phyloP scores from a whole-genome alignment of 2,329 filamentous ascomycete genomes.

The Sporothrix sp. region DNA sequence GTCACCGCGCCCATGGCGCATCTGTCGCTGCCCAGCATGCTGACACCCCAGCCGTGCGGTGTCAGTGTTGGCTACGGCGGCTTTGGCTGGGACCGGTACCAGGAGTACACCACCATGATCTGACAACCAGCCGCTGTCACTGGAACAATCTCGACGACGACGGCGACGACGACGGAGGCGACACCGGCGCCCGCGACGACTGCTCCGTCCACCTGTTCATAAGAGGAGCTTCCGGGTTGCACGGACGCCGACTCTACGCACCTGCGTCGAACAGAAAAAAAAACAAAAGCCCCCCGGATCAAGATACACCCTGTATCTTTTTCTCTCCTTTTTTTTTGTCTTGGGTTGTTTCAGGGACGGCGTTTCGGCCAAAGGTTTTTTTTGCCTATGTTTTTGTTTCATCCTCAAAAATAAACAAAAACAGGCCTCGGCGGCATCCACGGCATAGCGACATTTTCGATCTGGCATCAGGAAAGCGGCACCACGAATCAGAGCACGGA shows the following conservation, averaged over 20 bases:
- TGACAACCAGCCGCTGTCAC: conserved; percentile 54
- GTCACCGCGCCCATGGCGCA: conserved; percentile 64
- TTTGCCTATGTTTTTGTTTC: not conserved
- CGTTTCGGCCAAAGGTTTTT: conserved; percentile 13
- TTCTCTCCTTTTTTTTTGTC: not conserved
- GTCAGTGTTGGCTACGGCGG: conserved; percentile 64
- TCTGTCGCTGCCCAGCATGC: conserved; percentile 76
- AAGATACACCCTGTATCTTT: not conserved
- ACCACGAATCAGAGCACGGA: conserved; percentile 9
- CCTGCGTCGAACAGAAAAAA: too few relatives aligned
- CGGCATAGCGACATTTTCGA: conserved; percentile 8
- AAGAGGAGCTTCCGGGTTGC: too few relatives aligned
- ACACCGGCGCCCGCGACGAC: conserved; percentile 14
- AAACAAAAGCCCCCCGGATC: too few relatives aligned
- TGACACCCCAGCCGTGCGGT: conserved; percentile 69
- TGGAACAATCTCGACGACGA: conserved; percentile 27
- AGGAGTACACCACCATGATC: conserved; percentile 75
- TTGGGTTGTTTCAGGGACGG: conserved; percentile 17
- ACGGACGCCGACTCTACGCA: too few relatives aligned
- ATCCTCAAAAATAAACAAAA: conserved; percentile 1
- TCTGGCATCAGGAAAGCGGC: conserved; percentile 20
- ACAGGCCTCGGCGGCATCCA: not conserved
- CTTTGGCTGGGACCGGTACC: conserved; percentile 80
- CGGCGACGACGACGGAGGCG: conserved; percentile 34
- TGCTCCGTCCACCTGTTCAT: conserved; percentile 7